These are phyloP conservation scores for Sonneratia alba DNA, from an alignment of 345 rosid species.

Conservation along the genomic window DNA sequence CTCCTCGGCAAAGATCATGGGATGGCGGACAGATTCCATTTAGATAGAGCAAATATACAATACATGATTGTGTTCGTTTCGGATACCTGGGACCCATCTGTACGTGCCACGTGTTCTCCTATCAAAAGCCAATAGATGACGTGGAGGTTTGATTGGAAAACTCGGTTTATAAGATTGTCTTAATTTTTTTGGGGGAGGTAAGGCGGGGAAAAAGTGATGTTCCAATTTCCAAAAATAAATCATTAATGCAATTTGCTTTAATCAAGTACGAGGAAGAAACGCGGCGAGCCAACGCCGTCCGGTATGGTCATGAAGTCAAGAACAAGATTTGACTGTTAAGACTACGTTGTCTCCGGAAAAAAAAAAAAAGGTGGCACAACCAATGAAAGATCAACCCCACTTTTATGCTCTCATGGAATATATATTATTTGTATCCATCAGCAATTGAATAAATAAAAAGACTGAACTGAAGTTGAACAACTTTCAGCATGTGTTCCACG, in stretches of 20 bases:
- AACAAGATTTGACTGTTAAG: background rate
- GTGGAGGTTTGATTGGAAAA: background rate
- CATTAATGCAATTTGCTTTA: no score
- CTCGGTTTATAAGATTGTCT: background rate
- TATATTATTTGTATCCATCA: background rate
- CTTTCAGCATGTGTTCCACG: no score
- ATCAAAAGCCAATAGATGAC: background rate
- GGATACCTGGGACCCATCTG: constrained; percentile 7
- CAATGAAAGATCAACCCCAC: background rate
- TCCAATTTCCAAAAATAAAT: constrained; percentile 7
- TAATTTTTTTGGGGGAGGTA: background rate
- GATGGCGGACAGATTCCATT: background rate
- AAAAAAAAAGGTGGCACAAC: background rate
- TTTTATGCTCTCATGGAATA: background rate
- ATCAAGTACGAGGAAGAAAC: constrained; percentile 1
- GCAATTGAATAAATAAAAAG: no score
- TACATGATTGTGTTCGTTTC: background rate
- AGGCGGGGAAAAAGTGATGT: constrained; percentile 10
- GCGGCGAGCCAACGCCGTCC: constrained; percentile 60
- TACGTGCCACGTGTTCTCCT: background rate
- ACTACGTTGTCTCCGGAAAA: background rate
- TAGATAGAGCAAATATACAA: no score
- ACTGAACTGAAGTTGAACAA: no score
- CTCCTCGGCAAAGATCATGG: no score
- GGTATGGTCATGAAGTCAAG: background rate